These are phyloP conservation scores for Gossypium ekmanianum DNA, from an alignment of 345 rosid genomes.

Conservation along the genomic window DNA sequence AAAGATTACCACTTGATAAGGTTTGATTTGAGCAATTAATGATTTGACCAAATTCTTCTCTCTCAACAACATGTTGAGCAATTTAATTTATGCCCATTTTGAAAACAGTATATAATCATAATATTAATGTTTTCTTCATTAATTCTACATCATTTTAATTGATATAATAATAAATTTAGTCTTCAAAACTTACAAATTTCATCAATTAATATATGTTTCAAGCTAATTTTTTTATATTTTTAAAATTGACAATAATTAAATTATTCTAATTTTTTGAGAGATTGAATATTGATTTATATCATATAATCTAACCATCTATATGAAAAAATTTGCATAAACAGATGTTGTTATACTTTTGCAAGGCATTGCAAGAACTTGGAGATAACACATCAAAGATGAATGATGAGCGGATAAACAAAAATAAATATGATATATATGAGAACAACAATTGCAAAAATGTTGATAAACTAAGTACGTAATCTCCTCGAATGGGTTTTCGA, in stretches of 20 bases:
- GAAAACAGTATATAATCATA: too few relatives aligned
- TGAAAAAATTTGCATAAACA: slow-evolving; percentile 19
- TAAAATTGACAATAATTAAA: too few relatives aligned
- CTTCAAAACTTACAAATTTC: too few relatives aligned
- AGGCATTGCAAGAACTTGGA: slow-evolving; percentile 42
- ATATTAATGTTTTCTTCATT: too few relatives aligned
- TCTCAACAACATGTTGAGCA: too few relatives aligned
- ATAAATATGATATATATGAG: slow-evolving; percentile 19
- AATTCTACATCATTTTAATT: background rate
- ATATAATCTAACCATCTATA: background rate
- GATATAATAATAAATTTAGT: too few relatives aligned
- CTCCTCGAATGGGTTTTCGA: background rate
- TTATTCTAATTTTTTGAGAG: too few relatives aligned
- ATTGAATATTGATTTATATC: too few relatives aligned
- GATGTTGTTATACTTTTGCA: slow-evolving; percentile 41
- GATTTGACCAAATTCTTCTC: too few relatives aligned
- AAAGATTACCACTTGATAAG: slow-evolving; percentile 12
- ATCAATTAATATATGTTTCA: too few relatives aligned
- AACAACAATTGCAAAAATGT: slow-evolving; percentile 24
- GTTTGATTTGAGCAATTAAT: background rate
- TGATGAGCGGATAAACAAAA: slow-evolving; percentile 45
- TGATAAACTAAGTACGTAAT: slow-evolving; percentile 40
- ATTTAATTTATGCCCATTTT: too few relatives aligned
- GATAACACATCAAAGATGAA: slow-evolving; percentile 38
- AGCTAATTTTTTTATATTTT: too few relatives aligned